Base-by-base conservation (phyloP, 148 eudicot genomes). In the Spergularia bocconei region DNA sequence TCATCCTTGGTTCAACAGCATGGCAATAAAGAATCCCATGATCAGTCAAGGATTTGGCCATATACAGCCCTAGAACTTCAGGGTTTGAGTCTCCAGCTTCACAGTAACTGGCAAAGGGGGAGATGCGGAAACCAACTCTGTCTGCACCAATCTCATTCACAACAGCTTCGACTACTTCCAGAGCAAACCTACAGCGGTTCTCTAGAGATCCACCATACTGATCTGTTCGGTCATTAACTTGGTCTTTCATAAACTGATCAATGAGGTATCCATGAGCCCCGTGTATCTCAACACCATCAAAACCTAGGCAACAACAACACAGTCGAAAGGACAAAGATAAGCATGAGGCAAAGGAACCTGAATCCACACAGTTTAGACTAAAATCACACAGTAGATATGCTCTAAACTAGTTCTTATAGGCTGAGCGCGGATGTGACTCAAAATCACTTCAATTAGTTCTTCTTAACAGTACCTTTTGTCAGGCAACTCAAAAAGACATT, bases 191-290 rank as follows among this genome's bases (percentile, higher is more conserved):
- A 54, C 90, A 87, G 20, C 88, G 86, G 19, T 87, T 87, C 50
- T 87, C 88, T 58, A 85, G 58, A 38, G 85, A 77, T 44, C 90
- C 90, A 25, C 88, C 90, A 33, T 87, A 87, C 64, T 81, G n/a
- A 70, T 87, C 90, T 21, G 84, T 81, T 64, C 90, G 83, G 36
- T 85, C 86, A 55, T 85, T 85, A 48, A 83, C 86, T 62, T 78
- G 64, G 39, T 83, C 88, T 70, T 85, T 85, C 76, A 85, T 36
- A 68, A 83, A 85, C 57, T 83, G 84, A 2, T 83, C 88, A 25
- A 80, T 78, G 50, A 85, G 79, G 82, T 85, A 85, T 58, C 86
- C 82, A 21, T 83, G 78, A 36, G 86, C 88, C 11, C 88, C 88
- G 16, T 85, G 86, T 47, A 85, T 80, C 75, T 83, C 84, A 20